Base-by-base conservation (phyloP, 305 asterid species). In the Coffea humblotiana region DNA sequence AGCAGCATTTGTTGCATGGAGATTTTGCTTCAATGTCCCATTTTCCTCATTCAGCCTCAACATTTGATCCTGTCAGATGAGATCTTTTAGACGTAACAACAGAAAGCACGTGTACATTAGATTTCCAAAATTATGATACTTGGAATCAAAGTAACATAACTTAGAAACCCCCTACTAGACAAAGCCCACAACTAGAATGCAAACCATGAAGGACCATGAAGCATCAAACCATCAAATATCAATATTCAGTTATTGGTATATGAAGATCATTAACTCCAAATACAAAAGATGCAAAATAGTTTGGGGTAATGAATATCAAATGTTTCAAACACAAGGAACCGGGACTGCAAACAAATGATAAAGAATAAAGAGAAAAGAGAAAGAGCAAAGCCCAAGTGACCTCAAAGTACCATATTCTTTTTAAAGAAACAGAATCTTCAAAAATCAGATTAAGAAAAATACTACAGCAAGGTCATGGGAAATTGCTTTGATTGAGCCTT, bases 11-110 rank as follows among this genome's bases (percentile, higher is more conserved):
- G 90, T 84, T 56, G 86, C 74, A 71, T 87, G 87, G 69, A 91
- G 88, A 86, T 90, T 93, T 84, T 89, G 94, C 85, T 96, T 96
- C 86, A 96, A 85, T 2, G 91, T 86, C 83, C 91, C 88, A 84
- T 93, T 96, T 92, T 94, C 99, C 88, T 90, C 92, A 81, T 78
- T 81, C 88, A 96, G 79, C 86, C 88, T 90, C 74, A 83, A 83
- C 83, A 96, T 83, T 79, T 85, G 96, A 82, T 92, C 97, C 99
- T 96, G 93, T 84, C 49, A 60, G 65, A 54, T 69, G 43, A 43
- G 37, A 80, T 1, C 35, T 32, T 71, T 77, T 49, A 64, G 80
- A 69, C 61, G 32, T 29, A 29, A 29, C 32, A 29, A 29, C 32
- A 29, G 32, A 29, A 58, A 29, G 15, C 70, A 77, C 35, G 23